These are phyloP conservation scores for Amyloporia xantha DNA, from an alignment of 768 basidiomycete species.

Conservation along the genomic window DNA sequence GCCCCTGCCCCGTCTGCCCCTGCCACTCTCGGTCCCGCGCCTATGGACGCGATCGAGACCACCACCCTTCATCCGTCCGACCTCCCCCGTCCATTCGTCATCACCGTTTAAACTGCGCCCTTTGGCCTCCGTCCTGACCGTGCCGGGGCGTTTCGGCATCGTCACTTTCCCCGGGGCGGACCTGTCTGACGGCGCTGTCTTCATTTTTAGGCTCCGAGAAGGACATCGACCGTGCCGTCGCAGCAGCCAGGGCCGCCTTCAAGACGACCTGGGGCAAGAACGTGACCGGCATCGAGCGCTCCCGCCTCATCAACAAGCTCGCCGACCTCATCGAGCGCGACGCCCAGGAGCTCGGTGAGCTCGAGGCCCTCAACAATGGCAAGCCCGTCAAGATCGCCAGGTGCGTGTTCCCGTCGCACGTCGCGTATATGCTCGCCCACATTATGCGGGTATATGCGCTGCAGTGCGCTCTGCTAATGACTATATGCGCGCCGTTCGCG, in stretches of 20 bases:
- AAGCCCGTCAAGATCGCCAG: constrained; percentile 69
- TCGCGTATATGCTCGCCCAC: too few species aligned
- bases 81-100: too few species aligned
- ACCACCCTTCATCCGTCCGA: too few species aligned
- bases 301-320: constrained; percentile 74
- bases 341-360: constrained; percentile 71
- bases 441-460: too few species aligned
- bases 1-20: too few species aligned
- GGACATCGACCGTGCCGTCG: constrained; percentile 81
- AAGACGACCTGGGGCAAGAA: constrained; percentile 87
- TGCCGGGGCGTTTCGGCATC: too few species aligned
- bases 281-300: constrained; percentile 75
- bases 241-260: constrained; percentile 77
- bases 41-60: too few species aligned
- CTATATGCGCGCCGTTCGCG: background rate
- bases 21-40: too few species aligned
- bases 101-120: background rate
- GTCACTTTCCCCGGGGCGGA: too few species aligned
- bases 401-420: constrained; percentile 19
- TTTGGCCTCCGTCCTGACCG: too few species aligned
- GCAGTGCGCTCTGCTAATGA: too few species aligned
- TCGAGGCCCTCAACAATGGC: constrained; percentile 87
- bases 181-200: too few species aligned
- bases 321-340: constrained; percentile 89
- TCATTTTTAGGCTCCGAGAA: constrained; percentile 55